Conservation (phyloP, 768 basidiomycete species). For the Albatrellus ellisii region DNA sequence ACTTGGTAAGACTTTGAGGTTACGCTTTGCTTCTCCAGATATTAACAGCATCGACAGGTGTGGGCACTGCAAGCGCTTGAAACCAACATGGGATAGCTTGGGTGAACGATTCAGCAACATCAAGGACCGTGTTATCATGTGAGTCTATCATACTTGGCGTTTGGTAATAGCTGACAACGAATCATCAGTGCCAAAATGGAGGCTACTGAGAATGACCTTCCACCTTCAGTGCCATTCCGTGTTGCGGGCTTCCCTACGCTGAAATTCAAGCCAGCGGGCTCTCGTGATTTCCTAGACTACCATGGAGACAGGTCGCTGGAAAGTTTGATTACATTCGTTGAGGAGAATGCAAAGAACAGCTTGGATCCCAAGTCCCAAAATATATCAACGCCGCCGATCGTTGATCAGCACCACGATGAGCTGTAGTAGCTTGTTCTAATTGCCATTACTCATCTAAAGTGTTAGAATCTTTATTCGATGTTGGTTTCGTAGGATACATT, state of each 20-base stretch:
- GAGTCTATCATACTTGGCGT: constrained; percentile 14
- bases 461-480: background rate
- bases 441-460: background rate
- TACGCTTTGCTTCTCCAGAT: constrained; percentile 4
- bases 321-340: constrained; percentile 71
- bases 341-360: constrained; percentile 69
- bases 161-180: constrained; percentile 1
- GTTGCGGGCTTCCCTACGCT: constrained; percentile 86
- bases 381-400: constrained; percentile 14
- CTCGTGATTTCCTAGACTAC: constrained; percentile 80
- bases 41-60: constrained; percentile 35
- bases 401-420: constrained; percentile 8
- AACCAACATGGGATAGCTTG: constrained; percentile 86
- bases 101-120: constrained; percentile 70
- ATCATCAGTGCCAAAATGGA: constrained; percentile 81
- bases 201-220: constrained; percentile 92
- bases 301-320: constrained; percentile 87
- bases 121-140: constrained; percentile 75
- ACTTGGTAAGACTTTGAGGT: constrained; percentile 56
- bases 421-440: background rate
- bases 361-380: constrained; percentile 27
- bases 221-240: constrained; percentile 77
- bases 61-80: constrained; percentile 94
- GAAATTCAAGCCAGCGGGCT: constrained; percentile 91
- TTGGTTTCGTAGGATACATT: too few relatives aligned